These are phyloP conservation scores for Nakaseomyces delphensis DNA, from an alignment of 1,139 yeast species.

Conservation along the genomic window DNA sequence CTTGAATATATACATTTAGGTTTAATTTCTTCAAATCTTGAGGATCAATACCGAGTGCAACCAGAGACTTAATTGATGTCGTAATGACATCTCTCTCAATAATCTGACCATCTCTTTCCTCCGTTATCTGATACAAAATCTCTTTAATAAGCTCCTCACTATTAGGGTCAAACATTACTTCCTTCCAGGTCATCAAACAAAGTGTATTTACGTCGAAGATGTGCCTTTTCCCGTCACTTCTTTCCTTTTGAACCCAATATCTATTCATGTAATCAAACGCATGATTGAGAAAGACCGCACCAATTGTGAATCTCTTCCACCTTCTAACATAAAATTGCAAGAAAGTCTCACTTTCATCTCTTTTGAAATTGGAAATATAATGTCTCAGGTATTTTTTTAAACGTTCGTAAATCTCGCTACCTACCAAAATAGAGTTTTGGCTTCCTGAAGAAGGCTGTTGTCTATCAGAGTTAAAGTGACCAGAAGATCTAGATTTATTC, in stretches of 20 bases:
- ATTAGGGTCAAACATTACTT: constrained; percentile 65
- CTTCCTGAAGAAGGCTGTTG: constrained; percentile 14
- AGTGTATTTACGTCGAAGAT: constrained; percentile 86
- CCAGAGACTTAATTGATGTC: constrained; percentile 76
- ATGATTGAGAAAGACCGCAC: constrained; percentile 86
- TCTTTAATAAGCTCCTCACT: constrained; percentile 54
- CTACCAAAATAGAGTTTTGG: constrained; percentile 46
- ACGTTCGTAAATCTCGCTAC: constrained; percentile 78
- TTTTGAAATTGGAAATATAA: constrained; percentile 45
- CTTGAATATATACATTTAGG: constrained; percentile 68
- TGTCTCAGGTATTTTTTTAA: constrained; percentile 55
- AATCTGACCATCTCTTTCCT: constrained; percentile 71
- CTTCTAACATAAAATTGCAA: constrained; percentile 76
- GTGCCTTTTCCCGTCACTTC: constrained; percentile 90
- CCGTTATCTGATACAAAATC: constrained; percentile 64
- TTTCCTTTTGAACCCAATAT: constrained; percentile 95
- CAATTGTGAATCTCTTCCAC: constrained; percentile 86
- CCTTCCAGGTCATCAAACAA: constrained; percentile 82
- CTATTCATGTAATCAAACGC: constrained; percentile 93
- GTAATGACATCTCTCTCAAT: constrained; percentile 63
- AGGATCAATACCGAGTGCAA: constrained; percentile 62
- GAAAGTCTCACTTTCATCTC: constrained; percentile 55
- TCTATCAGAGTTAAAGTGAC: constrained; percentile 32
- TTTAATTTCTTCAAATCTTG: constrained; percentile 82
- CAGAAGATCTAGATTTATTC: constrained; percentile 54